phyloP scores from a whole-genome alignment of 1,139 yeast genomes.

The Protomyces arabidopsidicola region DNA sequence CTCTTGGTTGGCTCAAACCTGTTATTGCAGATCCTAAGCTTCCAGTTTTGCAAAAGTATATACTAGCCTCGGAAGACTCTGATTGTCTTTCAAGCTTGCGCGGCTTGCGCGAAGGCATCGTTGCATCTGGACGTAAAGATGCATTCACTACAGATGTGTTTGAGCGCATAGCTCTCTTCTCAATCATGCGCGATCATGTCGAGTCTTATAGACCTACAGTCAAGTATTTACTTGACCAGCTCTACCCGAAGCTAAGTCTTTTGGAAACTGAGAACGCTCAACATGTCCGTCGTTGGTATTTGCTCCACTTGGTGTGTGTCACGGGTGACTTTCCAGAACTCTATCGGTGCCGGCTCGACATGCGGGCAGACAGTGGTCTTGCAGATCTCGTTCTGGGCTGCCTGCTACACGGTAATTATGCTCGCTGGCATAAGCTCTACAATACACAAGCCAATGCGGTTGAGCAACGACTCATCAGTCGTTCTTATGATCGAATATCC shows the following conservation, averaged over 20 bases:
- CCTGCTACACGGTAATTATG: neutral
- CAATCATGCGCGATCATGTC: constrained; percentile 33
- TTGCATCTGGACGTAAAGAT: constrained; percentile 30
- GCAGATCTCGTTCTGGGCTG: neutral
- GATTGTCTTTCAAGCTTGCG: constrained; percentile 28
- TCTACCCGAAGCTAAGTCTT: constrained; percentile 21
- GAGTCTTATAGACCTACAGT: constrained; percentile 34
- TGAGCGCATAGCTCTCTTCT: constrained; percentile 32
- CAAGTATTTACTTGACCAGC: constrained; percentile 31
- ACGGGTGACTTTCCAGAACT: constrained; percentile 6
- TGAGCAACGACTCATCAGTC: neutral
- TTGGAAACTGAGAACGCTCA: neutral
- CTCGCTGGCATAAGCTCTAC: neutral
- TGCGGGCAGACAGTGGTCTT: neutral
- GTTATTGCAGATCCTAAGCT: neutral
- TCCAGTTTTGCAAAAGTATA: neutral
- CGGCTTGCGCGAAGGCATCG: constrained; percentile 33
- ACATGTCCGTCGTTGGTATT: neutral
- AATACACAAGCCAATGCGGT: neutral
- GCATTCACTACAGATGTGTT: constrained; percentile 25
- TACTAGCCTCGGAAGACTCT: constrained; percentile 1
- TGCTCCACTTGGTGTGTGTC: constrained; percentile 9
- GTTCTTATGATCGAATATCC: neutral
- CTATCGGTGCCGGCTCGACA: neutral
- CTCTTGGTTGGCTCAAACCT: neutral